Evolutionary conservation across 2,329 filamentous ascomycete species (phyloP), one percentile per base, ranked within the genome.

Genomic region (Cadophora malorum): DNA sequence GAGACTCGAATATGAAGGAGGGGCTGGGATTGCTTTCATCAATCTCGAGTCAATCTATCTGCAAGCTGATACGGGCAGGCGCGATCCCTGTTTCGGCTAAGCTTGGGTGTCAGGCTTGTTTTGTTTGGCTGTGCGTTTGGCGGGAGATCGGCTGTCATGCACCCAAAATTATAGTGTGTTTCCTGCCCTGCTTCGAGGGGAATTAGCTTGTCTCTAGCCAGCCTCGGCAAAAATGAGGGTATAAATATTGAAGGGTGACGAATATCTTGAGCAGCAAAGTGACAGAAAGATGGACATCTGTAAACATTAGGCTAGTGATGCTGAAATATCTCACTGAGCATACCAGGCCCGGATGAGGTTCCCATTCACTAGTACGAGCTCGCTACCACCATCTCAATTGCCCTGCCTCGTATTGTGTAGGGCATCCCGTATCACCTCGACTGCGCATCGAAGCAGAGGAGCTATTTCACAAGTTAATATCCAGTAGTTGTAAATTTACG

Each of bases 131-230:
- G 50, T 10, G 1, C 14, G 21, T 28, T 33, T 28, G 23, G 35
- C 45, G 59, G 59, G 38, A 62, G 59, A 62, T 62, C 45, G 59
- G 38, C 23, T 49, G 41, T 16, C 3, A 47, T 62, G 59, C 41
- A 35, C 19, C 59, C 50, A 49, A 47, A 33, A 49, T 21, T 14
- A n/a, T 62, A 50, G 59, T 31, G 23, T 45, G 33, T 41, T 59
- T 59, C 14, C 33, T 59, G 56, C 56, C 56, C 56, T 59, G 28
- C 41, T 61, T 47, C 47, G 23, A 28, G 50, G 14, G 21, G 28
- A 55, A 45, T 45, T 45, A 45, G 41, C 14, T 45, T 10, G 35
- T 7, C 12, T 38, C 35, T 9, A 38, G 35, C 58, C 35, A 47
- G 25, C 41, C 21, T 49, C 16, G 58, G 58, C 23, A 49, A 49